Percentiles rank a stretch among this genome's conserved stretches.
Conservation (phyloP, 495 filamentous ascomycete genomes). For the Neurospora sp. region DNA sequence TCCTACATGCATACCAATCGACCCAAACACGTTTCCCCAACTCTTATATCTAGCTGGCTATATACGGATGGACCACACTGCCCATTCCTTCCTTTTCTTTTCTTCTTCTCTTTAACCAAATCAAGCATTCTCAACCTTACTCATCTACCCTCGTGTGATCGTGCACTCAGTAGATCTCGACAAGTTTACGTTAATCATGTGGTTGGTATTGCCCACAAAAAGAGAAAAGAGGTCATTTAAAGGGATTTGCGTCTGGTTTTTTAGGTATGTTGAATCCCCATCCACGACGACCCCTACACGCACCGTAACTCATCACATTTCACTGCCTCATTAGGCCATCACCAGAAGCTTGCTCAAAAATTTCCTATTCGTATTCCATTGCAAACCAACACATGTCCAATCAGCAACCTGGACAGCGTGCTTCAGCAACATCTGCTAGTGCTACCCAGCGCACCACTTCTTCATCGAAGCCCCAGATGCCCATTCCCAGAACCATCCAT, state of each 20-base stretch:
- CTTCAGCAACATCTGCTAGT: not conserved
- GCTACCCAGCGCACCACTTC: not conserved
- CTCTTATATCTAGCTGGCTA: too few relatives aligned
- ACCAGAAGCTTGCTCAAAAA: not conserved
- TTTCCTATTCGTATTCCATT: not conserved
- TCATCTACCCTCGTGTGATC: too few relatives aligned
- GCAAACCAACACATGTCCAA: not conserved
- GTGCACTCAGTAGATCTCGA: too few relatives aligned
- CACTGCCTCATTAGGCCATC: not conserved
- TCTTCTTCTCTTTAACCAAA: too few relatives aligned
- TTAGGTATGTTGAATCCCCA: not conserved
- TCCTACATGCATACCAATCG: too few relatives aligned
- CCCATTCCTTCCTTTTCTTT: too few relatives aligned
- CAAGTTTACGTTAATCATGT: not conserved
- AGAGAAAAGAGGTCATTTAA: not conserved
- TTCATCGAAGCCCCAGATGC: not conserved
- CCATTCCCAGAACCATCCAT: not conserved
- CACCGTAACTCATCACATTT: not conserved
- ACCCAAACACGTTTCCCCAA: too few relatives aligned
- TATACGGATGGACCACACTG: too few relatives aligned
- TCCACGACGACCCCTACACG: not conserved
- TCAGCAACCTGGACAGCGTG: not conserved
- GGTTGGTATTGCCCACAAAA: not conserved
- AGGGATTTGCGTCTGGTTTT: not conserved
- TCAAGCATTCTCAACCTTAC: too few relatives aligned